Evolutionary conservation across 2,329 filamentous ascomycete genomes (phyloP).

Genomic region (Trichophyton mentagrophytes): DNA sequence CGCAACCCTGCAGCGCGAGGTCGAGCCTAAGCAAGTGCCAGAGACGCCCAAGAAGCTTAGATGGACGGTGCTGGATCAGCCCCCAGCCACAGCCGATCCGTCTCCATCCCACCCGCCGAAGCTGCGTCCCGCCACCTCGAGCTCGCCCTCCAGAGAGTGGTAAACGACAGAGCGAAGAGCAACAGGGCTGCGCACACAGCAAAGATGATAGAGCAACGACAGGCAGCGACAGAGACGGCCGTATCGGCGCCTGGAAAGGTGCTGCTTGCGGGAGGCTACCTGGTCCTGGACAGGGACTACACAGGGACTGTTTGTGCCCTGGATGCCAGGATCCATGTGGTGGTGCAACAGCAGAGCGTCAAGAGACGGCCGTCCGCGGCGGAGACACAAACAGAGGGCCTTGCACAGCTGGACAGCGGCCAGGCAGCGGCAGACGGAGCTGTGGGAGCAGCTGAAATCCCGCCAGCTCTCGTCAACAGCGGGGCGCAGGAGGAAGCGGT

Average conservation of each 20-base stretch:
- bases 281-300: slow-evolving; percentile 79
- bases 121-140: not conserved
- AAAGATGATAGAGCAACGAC: not conserved
- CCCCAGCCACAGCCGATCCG: not conserved
- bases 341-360: slow-evolving; percentile 39
- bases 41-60: not conserved
- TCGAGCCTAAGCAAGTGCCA: not conserved
- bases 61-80: not conserved
- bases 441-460: slow-evolving; percentile 7
- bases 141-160: not conserved
- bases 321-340: slow-evolving; percentile 50
- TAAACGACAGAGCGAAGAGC: not conserved
- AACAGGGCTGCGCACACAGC: not conserved
- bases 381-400: slow-evolving; percentile 13
- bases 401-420: not conserved
- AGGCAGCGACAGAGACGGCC: slow-evolving; percentile 32
- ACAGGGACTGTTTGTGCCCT: slow-evolving; percentile 59
- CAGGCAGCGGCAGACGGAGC: not conserved
- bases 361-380: slow-evolving; percentile 20
- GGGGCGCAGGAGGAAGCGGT: slow-evolving; percentile 21
- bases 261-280: slow-evolving; percentile 83
- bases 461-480: slow-evolving; percentile 3
- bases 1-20: not conserved
- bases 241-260: slow-evolving; percentile 95
- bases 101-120: not conserved